Conservation (phyloP, 805 yeast genomes). For the Nakazawaea ishiwadae region DNA sequence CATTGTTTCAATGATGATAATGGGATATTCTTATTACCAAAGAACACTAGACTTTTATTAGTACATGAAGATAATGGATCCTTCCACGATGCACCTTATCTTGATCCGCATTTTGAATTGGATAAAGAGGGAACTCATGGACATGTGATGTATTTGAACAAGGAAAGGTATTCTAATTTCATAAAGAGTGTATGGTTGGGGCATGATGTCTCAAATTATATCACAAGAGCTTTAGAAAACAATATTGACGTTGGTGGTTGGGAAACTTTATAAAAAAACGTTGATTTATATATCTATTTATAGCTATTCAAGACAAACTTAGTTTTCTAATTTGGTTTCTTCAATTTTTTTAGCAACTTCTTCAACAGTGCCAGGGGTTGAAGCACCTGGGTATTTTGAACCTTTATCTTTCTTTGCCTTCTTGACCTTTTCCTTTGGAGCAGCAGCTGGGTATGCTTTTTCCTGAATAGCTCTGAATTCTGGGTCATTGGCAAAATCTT, state of each 20-base stretch:
- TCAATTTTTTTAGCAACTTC: slow-evolving; percentile 33
- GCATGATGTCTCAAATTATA: slow-evolving; percentile 70
- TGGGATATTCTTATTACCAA: slow-evolving; percentile 75
- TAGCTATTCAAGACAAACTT: too few species aligned
- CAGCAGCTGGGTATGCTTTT: slow-evolving; percentile 82
- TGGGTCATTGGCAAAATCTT: slow-evolving; percentile 50
- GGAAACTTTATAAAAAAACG: slow-evolving; percentile 83
- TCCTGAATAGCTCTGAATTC: slow-evolving; percentile 73
- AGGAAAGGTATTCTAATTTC: slow-evolving; percentile 59
- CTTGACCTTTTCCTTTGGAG: slow-evolving; percentile 60
- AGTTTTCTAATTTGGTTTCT: slow-evolving; percentile 29
- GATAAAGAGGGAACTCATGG: slow-evolving; percentile 71
- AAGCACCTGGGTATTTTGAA: slow-evolving; percentile 78
- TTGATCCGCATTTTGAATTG: slow-evolving; percentile 82
- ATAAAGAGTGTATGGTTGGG: slow-evolving; percentile 68
- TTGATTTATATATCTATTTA: too few species aligned
- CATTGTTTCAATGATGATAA: slow-evolving; percentile 58
- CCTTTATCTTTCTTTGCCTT: slow-evolving; percentile 86
- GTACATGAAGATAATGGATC: slow-evolving; percentile 77
- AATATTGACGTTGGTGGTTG: slow-evolving; percentile 90
- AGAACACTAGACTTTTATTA: slow-evolving; percentile 58
- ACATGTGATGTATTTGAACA: slow-evolving; percentile 64
- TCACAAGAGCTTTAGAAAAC: slow-evolving; percentile 77
- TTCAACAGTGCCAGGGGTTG: slow-evolving; percentile 17
- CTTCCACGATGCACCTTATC: slow-evolving; percentile 76